Conservation (phyloP, 306 rosid species). For the Corylus avellana region DNA sequence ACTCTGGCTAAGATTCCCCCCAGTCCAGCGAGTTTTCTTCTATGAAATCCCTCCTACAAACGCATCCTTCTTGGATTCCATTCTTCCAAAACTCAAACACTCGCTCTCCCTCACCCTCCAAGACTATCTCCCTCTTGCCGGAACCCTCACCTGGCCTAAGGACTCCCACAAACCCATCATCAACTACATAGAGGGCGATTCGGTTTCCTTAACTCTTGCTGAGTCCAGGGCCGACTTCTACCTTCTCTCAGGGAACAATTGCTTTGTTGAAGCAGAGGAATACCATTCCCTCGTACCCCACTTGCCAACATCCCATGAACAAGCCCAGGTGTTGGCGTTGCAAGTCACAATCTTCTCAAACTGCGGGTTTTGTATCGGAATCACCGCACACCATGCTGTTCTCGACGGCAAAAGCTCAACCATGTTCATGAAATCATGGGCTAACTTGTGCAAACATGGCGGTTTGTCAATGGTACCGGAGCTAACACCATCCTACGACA, state of each 20-base stretch:
- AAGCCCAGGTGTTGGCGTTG: conserved; percentile 38
- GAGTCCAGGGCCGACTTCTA: conserved; percentile 31
- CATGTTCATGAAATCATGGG: conserved; percentile 59
- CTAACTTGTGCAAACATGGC: conserved; percentile 26
- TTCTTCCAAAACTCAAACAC: conserved; percentile 48
- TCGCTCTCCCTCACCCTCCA: conserved; percentile 30
- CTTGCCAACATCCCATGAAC: conserved; percentile 25
- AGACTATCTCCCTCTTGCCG: conserved; percentile 29
- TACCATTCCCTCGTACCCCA: conserved; percentile 28
- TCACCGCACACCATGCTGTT: conserved; percentile 44
- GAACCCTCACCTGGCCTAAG: conserved; percentile 35
- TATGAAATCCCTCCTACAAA: conserved; percentile 8
- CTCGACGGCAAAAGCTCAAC: conserved; percentile 52
- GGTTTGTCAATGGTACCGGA: conserved; percentile 9
- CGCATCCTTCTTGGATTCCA: background rate
- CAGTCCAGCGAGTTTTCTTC: conserved; percentile 23
- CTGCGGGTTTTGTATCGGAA: conserved; percentile 49
- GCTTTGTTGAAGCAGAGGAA: background rate
- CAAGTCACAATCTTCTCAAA: conserved; percentile 53
- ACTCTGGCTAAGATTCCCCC: conserved; percentile 33
- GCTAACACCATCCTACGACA: conserved; percentile 45
- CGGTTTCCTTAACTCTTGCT: conserved; percentile 34
- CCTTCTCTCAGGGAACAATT: conserved; percentile 14
- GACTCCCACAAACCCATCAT: conserved; percentile 28
- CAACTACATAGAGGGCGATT: conserved; percentile 20